These are phyloP conservation scores for Xerocomus potaroensis DNA, from an alignment of 768 basidiomycete genomes.

Conservation along the genomic window DNA sequence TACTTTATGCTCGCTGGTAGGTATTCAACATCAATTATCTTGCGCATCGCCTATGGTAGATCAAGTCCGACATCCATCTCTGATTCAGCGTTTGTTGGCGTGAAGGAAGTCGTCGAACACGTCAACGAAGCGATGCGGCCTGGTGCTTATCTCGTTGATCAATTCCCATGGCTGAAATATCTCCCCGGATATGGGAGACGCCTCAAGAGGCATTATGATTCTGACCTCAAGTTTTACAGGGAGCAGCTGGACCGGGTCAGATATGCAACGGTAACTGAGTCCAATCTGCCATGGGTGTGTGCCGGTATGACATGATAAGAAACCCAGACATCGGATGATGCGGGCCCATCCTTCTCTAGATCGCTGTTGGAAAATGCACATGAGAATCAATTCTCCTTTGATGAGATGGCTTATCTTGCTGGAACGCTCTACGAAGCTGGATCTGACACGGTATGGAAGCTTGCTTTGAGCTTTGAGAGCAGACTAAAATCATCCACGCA, in stretches of 20 bases:
- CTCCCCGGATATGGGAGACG: slow-evolving; percentile 57
- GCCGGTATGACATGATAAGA: too few species aligned
- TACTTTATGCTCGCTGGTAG: slow-evolving; percentile 19
- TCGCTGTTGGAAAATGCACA: slow-evolving; percentile 48
- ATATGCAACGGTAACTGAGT: slow-evolving; percentile 36
- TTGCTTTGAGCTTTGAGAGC: not conserved
- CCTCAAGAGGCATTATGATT: slow-evolving; percentile 46
- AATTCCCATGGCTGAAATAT: slow-evolving; percentile 35
- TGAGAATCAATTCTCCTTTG: slow-evolving; percentile 45
- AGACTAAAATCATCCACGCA: not conserved
- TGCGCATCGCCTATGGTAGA: slow-evolving; percentile 26
- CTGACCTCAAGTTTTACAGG: slow-evolving; percentile 50
- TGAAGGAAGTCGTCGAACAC: slow-evolving; percentile 19
- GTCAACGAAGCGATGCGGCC: slow-evolving; percentile 30
- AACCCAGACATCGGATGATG: slow-evolving; percentile 1
- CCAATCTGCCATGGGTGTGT: too few species aligned
- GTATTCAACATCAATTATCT: slow-evolving; percentile 23
- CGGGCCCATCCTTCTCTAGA: slow-evolving; percentile 41
- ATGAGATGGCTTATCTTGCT: slow-evolving; percentile 55
- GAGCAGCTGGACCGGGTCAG: slow-evolving; percentile 43
- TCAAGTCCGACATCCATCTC: slow-evolving; percentile 11
- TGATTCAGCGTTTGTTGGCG: slow-evolving; percentile 22
- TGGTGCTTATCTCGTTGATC: slow-evolving; percentile 34
- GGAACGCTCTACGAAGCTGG: slow-evolving; percentile 62
- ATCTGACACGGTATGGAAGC: slow-evolving; percentile 42